Evolutionary conservation across 495 filamentous ascomycete species (phyloP).

Genomic region (Trichoderma asperelloides): DNA sequence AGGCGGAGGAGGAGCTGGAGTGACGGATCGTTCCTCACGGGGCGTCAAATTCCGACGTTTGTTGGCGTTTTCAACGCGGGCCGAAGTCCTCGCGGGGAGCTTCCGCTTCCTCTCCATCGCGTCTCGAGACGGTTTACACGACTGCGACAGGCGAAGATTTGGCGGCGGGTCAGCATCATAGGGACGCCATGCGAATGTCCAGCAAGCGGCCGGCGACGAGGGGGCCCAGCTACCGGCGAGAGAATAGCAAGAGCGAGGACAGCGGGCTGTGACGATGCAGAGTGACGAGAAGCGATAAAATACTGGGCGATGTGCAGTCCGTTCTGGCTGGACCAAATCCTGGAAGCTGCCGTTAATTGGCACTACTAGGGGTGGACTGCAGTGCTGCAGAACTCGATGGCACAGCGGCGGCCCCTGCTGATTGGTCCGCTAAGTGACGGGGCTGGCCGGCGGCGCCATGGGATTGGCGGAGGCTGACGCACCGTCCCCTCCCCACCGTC

Average conservation of each 20-base stretch:
- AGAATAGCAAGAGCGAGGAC: not conserved
- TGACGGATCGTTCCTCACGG: slow-evolving; percentile 26
- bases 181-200: slow-evolving; percentile 10
- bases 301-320: not conserved
- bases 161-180: slow-evolving; percentile 9
- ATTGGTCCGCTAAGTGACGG: not conserved
- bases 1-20: slow-evolving; percentile 21
- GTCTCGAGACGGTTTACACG: slow-evolving; percentile 8
- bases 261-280: not conserved
- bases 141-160: not conserved
- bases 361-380: not conserved
- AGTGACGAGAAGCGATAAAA: not conserved
- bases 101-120: slow-evolving; percentile 50
- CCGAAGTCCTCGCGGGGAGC: slow-evolving; percentile 44
- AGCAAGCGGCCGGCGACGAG: not conserved
- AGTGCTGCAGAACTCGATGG: not conserved
- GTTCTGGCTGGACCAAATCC: not conserved
- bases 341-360: not conserved
- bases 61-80: slow-evolving; percentile 38
- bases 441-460: not conserved
- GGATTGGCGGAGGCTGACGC: not conserved
- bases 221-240: not conserved
- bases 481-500: not conserved
- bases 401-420: not conserved
- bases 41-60: slow-evolving; percentile 41